These are phyloP conservation scores for Sutorius australiensis DNA, from an alignment of 768 basidiomycete genomes.

Conservation along the genomic window DNA sequence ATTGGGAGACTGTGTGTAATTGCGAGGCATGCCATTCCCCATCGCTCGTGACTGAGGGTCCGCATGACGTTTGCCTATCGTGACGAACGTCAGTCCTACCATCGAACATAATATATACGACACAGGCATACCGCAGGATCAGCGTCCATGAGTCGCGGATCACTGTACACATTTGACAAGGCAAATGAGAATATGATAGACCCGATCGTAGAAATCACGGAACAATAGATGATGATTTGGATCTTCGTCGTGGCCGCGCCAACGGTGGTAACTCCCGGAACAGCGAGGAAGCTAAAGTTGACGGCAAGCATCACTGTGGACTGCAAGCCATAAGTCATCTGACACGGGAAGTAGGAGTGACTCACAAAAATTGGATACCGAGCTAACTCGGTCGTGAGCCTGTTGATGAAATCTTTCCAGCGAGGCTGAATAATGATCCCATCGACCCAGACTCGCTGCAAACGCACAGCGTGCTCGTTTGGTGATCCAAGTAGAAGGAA, in stretches of 20 bases:
- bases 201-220: slow-evolving; percentile 4
- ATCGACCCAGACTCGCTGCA: slow-evolving; percentile 15
- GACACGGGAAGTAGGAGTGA: neutral
- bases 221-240: slow-evolving; percentile 14
- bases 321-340: neutral
- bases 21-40: slow-evolving; percentile 7
- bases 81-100: neutral
- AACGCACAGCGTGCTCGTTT: slow-evolving; percentile 9
- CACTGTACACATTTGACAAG: slow-evolving; percentile 10
- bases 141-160: slow-evolving; percentile 3
- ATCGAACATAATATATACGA: neutral
- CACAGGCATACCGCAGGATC: slow-evolving; percentile 5
- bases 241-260: neutral
- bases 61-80: slow-evolving; percentile 4
- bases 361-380: slow-evolving; percentile 15
- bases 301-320: slow-evolving; percentile 20
- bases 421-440: slow-evolving; percentile 4
- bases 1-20: slow-evolving; percentile 16
- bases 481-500: neutral
- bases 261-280: slow-evolving; percentile 1
- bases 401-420: slow-evolving; percentile 11
- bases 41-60: neutral
- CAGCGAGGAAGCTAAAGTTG: slow-evolving; percentile 13
- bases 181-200: slow-evolving; percentile 13
- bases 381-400: slow-evolving; percentile 5